A percentile compares a stretch with the other conserved stretches of the same genome.
phyloP scores from a whole-genome alignment of 169 alveolate species.

The Eimeria praecox region DNA sequence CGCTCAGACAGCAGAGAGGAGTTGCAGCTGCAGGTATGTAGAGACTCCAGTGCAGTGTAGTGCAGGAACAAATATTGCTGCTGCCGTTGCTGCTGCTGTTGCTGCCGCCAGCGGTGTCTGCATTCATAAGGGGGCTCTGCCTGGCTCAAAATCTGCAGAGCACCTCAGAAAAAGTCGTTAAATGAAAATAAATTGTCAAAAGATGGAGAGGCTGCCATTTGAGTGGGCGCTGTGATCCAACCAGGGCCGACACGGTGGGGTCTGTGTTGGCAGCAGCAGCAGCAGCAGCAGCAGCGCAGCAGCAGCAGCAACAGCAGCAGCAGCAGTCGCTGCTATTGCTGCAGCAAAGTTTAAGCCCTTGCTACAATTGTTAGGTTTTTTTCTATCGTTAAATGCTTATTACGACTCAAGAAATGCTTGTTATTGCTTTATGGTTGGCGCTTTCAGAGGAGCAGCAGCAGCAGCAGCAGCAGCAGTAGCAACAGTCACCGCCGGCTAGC shows the following conservation, averaged over 20 bases:
- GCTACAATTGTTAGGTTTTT: neutral
- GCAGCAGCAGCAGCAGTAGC: conserved; percentile 5
- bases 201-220: neutral
- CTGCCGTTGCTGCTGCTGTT: neutral
- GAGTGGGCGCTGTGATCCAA: neutral
- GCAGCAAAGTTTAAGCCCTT: neutral
- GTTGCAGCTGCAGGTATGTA: neutral
- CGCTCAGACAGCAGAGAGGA: neutral
- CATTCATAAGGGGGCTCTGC: neutral
- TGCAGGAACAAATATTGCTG: neutral
- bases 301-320: conserved; percentile 31
- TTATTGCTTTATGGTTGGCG: neutral
- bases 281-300: conserved; percentile 44
- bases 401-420: neutral
- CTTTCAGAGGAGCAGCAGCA: neutral
- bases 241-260: conserved; percentile 26
- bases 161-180: neutral
- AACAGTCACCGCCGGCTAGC: conserved; percentile 27
- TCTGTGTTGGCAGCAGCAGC: conserved; percentile 41
- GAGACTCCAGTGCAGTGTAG: neutral
- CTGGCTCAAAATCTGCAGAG: neutral
- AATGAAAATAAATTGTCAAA: neutral
- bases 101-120: neutral
- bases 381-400: neutral
- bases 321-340: conserved; percentile 31